Conservation (phyloP, 495 filamentous ascomycete species). For the Darksidea phi region DNA sequence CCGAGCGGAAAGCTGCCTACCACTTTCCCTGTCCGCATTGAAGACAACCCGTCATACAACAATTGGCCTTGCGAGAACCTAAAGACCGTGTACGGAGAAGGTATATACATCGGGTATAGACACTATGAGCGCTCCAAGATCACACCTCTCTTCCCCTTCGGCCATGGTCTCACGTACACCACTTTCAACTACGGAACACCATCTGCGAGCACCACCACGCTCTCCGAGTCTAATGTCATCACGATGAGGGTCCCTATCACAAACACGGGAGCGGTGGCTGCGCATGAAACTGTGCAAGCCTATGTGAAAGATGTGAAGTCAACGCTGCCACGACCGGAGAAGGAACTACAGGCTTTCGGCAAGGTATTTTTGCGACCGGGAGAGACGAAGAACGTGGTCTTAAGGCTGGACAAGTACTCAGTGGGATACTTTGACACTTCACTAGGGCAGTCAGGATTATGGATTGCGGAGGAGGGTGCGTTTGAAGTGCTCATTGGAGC, state of each 20-base stretch:
- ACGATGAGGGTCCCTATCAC: constrained; percentile 58
- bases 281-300: constrained; percentile 67
- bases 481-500: constrained; percentile 61
- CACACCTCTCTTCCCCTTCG: constrained; percentile 72
- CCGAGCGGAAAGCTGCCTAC: constrained; percentile 55
- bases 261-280: constrained; percentile 56
- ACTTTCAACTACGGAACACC: constrained; percentile 62
- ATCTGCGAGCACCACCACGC: constrained; percentile 58
- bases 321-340: constrained; percentile 62
- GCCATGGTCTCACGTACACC: constrained; percentile 73
- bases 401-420: constrained; percentile 65
- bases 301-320: constrained; percentile 61
- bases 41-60: constrained; percentile 73
- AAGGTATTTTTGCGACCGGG: constrained; percentile 64
- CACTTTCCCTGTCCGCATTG: constrained; percentile 62
- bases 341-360: constrained; percentile 65
- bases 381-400: constrained; percentile 55
- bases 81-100: constrained; percentile 74
- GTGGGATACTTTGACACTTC: constrained; percentile 80
- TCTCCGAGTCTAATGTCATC: constrained; percentile 52
- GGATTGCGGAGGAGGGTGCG: constrained; percentile 74
- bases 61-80: constrained; percentile 79
- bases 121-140: constrained; percentile 74
- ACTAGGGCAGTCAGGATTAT: constrained; percentile 50
- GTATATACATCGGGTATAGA: constrained; percentile 78